Conservation (phyloP, 352 stramenopile species). For the Pythium dissotocum region DNA sequence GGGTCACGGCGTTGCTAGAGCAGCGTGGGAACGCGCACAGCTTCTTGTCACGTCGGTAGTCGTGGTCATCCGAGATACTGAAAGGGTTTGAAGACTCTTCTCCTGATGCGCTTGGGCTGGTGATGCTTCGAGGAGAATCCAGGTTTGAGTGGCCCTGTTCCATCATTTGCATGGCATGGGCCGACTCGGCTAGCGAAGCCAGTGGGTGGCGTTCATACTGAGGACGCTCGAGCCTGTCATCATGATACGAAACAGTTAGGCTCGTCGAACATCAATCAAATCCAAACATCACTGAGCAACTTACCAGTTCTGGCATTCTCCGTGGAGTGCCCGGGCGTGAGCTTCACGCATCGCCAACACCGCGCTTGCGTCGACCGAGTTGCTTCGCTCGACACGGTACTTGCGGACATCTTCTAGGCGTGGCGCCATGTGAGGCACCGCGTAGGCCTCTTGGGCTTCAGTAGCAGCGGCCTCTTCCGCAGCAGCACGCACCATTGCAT, state of each 20-base stretch:
- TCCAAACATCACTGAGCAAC: not conserved
- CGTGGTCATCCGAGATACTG: conserved; percentile 15
- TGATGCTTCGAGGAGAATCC: conserved; percentile 21
- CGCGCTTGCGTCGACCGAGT: conserved; percentile 45
- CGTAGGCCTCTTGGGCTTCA: conserved; percentile 12
- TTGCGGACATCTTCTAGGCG: conserved; percentile 30
- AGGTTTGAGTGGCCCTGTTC: conserved; percentile 34
- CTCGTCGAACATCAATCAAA: not conserved
- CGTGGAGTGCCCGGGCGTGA: conserved; percentile 27
- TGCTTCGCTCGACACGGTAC: conserved; percentile 58
- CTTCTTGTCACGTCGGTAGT: conserved; percentile 68
- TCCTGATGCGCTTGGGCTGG: conserved; percentile 13
- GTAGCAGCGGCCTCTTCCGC: conserved; percentile 1
- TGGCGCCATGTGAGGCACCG: conserved; percentile 23
- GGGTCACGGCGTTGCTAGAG: conserved; percentile 75
- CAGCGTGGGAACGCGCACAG: conserved; percentile 75
- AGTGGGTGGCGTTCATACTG: conserved; percentile 33
- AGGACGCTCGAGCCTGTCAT: conserved; percentile 11
- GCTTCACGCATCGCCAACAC: conserved; percentile 36
- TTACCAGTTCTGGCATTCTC: conserved; percentile 46
- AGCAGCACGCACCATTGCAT: conserved; percentile 43
- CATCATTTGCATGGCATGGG: conserved; percentile 51
- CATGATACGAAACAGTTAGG: not conserved
- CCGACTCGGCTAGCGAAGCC: conserved; percentile 59
- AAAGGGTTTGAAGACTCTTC: conserved; percentile 24